Conservation (phyloP, 2,329 filamentous ascomycete genomes). For the Claviceps spartinae region DNA sequence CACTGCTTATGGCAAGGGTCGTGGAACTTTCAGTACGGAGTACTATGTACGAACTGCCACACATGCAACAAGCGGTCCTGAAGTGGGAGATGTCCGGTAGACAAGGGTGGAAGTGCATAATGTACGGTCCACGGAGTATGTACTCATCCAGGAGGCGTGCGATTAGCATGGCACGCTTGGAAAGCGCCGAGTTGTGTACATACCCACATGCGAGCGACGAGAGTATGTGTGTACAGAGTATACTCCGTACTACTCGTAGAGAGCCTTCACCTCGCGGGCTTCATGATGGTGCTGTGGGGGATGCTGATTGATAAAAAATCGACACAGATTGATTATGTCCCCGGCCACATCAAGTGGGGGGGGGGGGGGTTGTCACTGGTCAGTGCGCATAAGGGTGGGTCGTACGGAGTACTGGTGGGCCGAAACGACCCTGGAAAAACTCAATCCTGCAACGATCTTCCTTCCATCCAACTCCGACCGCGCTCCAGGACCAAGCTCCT, state of each 20-base stretch:
- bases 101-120: neutral
- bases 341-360: neutral
- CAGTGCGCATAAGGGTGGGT: neutral
- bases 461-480: neutral
- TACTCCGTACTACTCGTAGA: neutral
- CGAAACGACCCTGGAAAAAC: neutral
- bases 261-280: neutral
- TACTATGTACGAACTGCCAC: neutral
- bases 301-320: constrained; percentile 1
- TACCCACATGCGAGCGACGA: neutral
- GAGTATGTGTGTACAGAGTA: no score
- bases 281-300: neutral
- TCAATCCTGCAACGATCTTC: neutral
- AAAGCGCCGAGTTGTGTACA: neutral
- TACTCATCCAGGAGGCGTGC: neutral
- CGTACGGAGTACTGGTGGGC: neutral
- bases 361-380: neutral
- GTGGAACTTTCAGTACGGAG: neutral
- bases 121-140: no score
- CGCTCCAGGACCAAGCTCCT: neutral
- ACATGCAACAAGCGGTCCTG: neutral
- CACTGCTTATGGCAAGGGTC: neutral
- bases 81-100: neutral
- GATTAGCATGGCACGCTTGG: neutral
- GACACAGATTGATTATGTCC: neutral